These are phyloP conservation scores for Trichomonascaceae sp. DNA, from an alignment of 1,139 yeast genomes.

Conservation along the genomic window DNA sequence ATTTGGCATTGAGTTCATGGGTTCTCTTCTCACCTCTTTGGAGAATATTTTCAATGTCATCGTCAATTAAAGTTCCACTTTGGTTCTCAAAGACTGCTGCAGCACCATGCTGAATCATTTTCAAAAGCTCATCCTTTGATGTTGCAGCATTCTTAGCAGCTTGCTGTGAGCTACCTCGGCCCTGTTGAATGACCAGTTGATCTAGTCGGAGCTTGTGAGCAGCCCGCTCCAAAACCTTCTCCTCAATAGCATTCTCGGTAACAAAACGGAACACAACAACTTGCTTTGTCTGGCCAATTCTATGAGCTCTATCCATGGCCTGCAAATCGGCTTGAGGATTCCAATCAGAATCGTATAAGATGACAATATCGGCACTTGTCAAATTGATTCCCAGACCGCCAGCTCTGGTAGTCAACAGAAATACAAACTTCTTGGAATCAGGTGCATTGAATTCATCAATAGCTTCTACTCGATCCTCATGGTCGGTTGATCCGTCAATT, in stretches of 20 bases:
- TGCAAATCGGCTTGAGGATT: conserved; percentile 98
- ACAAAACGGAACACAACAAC: conserved; percentile 89
- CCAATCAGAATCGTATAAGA: conserved; percentile 94
- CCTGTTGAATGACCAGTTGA: conserved; percentile 94
- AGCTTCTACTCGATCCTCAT: conserved; percentile 87
- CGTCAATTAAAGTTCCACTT: conserved; percentile 35
- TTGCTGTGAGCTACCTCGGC: conserved; percentile 45
- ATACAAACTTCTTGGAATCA: conserved; percentile 75
- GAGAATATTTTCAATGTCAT: conserved; percentile 76
- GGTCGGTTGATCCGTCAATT: conserved; percentile 93
- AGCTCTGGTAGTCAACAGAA: conserved; percentile 88
- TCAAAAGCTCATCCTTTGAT: conserved; percentile 77
- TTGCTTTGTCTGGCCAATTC: conserved; percentile 96
- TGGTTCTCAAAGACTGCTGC: conserved; percentile 61
- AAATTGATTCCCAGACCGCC: conserved; percentile 96
- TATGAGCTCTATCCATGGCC: conserved; percentile 98
- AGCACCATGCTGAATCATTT: conserved; percentile 98
- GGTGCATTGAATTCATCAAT: conserved; percentile 89
- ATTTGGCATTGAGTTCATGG: conserved; percentile 66
- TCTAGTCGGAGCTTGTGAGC: conserved; percentile 90
- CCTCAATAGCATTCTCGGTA: conserved; percentile 94
- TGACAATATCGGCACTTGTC: conserved; percentile 87
- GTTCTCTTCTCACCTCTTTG: conserved; percentile 79
- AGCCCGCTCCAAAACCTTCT: conserved; percentile 91
- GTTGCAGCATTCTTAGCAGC: conserved; percentile 34